Evolutionary conservation across 2,329 filamentous ascomycete genomes (phyloP).

Genomic region (Teratosphaeria nubilosa): DNA sequence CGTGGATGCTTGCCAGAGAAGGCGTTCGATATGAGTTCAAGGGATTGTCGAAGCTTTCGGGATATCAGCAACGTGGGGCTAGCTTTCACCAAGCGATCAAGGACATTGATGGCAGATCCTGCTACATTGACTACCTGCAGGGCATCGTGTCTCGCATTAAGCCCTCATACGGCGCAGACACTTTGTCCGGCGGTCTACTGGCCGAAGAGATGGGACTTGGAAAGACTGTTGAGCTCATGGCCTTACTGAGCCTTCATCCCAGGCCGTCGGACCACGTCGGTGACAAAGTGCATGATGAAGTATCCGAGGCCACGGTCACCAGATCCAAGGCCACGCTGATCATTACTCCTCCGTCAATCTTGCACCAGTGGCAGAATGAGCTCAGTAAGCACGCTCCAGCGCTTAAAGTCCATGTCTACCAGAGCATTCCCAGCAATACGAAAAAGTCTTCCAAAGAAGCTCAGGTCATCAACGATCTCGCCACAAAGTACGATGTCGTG

Average conservation of each 20-base stretch:
- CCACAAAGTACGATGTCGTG: constrained; percentile 44
- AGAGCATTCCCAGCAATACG: constrained; percentile 34
- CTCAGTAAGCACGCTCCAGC: constrained; percentile 47
- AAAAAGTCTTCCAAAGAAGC: constrained; percentile 25
- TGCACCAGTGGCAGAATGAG: constrained; percentile 55
- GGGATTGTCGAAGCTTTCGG: not conserved
- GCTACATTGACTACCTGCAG: constrained; percentile 54
- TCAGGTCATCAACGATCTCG: constrained; percentile 37
- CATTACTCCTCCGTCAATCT: constrained; percentile 50
- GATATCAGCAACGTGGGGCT: not conserved
- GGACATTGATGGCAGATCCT: constrained; percentile 39
- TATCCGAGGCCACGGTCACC: constrained; percentile 36
- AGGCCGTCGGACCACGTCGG: constrained; percentile 25
- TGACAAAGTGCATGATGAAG: constrained; percentile 23
- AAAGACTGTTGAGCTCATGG: constrained; percentile 67
- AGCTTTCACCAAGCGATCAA: constrained; percentile 14
- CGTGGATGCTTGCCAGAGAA: constrained; percentile 61
- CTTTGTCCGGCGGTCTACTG: constrained; percentile 51
- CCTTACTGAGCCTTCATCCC: constrained; percentile 56
- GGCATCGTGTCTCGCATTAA: constrained; percentile 37
- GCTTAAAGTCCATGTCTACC: constrained; percentile 45
- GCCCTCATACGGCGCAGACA: constrained; percentile 30
- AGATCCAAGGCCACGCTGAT: constrained; percentile 51
- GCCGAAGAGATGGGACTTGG: constrained; percentile 78
- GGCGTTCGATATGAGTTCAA: constrained; percentile 40